These are phyloP conservation scores for Elongisporangium undulatum DNA, from an alignment of 352 stramenopile species.

Conservation along the genomic window DNA sequence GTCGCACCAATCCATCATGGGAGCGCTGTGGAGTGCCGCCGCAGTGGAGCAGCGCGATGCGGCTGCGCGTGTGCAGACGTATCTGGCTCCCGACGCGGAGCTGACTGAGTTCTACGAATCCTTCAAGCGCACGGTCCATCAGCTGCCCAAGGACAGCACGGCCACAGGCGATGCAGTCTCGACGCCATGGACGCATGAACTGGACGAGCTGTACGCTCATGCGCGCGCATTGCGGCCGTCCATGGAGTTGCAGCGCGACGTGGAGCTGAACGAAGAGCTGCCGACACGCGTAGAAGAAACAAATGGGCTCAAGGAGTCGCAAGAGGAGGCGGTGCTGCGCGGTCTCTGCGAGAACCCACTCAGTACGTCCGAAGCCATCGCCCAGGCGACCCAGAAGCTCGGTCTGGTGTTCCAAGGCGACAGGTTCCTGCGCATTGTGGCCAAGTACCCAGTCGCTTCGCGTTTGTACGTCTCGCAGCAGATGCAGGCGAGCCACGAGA, in stretches of 20 bases:
- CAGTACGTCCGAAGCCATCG: conserved; percentile 40
- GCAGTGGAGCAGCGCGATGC: background rate
- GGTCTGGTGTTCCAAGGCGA: conserved; percentile 18
- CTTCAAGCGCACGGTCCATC: background rate
- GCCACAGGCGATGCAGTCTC: background rate
- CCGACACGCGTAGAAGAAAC: background rate
- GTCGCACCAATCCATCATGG: background rate
- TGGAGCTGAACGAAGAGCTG: background rate
- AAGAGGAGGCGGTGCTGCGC: conserved; percentile 43
- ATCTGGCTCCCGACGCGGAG: background rate
- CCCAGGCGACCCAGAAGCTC: conserved; percentile 35
- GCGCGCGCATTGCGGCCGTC: background rate
- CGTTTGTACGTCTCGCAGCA: conserved; percentile 38
- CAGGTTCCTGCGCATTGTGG: conserved; percentile 30
- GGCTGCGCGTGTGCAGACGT: background rate
- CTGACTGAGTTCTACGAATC: background rate
- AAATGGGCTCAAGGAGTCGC: background rate
- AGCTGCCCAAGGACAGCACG: background rate
- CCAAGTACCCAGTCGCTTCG: conserved; percentile 36
- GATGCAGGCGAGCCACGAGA: conserved; percentile 25
- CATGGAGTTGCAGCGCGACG: background rate
- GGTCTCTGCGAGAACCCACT: conserved; percentile 35
- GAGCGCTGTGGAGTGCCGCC: background rate
- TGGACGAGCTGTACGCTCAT: background rate
- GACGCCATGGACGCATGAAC: background rate